Conservation (phyloP, 192 early-diverging fungal species). For the Thamnidium elegans region DNA sequence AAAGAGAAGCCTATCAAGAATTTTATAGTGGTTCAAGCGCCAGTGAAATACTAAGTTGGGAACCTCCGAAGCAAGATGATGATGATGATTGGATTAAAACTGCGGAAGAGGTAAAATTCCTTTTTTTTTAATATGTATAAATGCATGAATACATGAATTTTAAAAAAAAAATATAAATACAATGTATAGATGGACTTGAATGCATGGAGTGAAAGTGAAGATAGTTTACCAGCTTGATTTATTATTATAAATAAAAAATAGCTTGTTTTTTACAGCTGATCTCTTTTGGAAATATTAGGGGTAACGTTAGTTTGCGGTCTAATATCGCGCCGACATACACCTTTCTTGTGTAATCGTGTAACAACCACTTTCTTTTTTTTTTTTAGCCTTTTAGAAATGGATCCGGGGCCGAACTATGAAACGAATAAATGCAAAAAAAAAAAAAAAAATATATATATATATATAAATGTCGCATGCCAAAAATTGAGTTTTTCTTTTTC, state of each 20-base stretch:
- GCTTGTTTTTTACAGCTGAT: too few relatives aligned
- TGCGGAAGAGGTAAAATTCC: neutral
- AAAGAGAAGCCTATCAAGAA: neutral
- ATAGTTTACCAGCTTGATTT: neutral
- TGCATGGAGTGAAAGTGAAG: constrained; percentile 51
- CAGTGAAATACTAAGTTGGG: neutral
- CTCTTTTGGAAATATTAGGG: too few relatives aligned
- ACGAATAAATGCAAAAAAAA: constrained; percentile 6
- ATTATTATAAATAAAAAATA: neutral
- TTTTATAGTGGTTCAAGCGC: constrained; percentile 7
- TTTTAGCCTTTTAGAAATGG: neutral
- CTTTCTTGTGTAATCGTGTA: too few relatives aligned
- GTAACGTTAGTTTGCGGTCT: too few relatives aligned
- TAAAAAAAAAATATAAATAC: neutral
- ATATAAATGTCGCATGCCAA: neutral
- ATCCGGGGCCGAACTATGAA: constrained; percentile 14
- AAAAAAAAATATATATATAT: too few relatives aligned
- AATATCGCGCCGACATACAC: too few relatives aligned
- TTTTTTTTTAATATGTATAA: neutral
- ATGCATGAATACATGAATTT: neutral
- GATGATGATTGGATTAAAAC: neutral
- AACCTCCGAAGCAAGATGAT: constrained; percentile 9
- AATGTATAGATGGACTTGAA: constrained; percentile 33
- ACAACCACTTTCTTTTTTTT: neutral
- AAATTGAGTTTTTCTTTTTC: neutral